Percentiles rank a stretch among this genome's conserved stretches.
Evolutionary conservation across 2,329 filamentous ascomycete species (phyloP).

Genomic region (Lecanicillium sp.): DNA sequence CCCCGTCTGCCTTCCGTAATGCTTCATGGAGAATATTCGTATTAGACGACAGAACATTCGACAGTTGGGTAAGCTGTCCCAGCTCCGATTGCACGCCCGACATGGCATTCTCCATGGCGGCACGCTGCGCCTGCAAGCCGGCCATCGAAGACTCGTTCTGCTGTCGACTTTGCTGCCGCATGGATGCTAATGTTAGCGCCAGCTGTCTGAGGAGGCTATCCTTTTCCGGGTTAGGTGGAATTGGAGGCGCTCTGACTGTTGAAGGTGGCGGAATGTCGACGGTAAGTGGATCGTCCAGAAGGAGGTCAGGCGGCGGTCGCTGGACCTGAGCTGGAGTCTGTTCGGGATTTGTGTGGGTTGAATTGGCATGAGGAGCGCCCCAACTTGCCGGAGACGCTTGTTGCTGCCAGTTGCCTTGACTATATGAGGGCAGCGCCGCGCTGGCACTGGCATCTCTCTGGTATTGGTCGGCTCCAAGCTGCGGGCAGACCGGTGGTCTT

Average conservation of each 20-base stretch:
- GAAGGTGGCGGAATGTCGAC: conserved; percentile 42
- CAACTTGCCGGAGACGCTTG: conserved; percentile 20
- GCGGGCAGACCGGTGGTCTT: conserved; percentile 7
- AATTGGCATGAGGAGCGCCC: conserved; percentile 19
- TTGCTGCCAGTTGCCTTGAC: conserved; percentile 19
- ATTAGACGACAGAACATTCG: conserved; percentile 67
- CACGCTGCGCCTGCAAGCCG: conserved; percentile 71
- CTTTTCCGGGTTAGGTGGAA: conserved; percentile 93
- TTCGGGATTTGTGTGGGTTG: conserved; percentile 26
- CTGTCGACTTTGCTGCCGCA: conserved; percentile 61
- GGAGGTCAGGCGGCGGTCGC: conserved; percentile 40
- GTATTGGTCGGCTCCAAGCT: background rate
- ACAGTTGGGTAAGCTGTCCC: conserved; percentile 62
- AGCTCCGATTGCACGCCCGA: conserved; percentile 68
- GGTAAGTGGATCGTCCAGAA: conserved; percentile 53
- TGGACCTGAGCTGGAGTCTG: conserved; percentile 18
- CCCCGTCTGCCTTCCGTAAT: conserved; percentile 69
- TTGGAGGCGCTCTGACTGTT: conserved; percentile 66
- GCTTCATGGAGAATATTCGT: conserved; percentile 71
- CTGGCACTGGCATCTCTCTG: background rate
- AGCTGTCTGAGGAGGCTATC: conserved; percentile 77
- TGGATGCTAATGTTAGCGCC: conserved; percentile 60
- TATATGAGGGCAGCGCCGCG: conserved; percentile 19
- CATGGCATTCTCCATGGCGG: conserved; percentile 67
- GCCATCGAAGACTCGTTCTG: conserved; percentile 71